A percentile compares a stretch with the other conserved stretches of the same genome.
Conservation (phyloP, 768 basidiomycete genomes). For the Amyloporia xantha region DNA sequence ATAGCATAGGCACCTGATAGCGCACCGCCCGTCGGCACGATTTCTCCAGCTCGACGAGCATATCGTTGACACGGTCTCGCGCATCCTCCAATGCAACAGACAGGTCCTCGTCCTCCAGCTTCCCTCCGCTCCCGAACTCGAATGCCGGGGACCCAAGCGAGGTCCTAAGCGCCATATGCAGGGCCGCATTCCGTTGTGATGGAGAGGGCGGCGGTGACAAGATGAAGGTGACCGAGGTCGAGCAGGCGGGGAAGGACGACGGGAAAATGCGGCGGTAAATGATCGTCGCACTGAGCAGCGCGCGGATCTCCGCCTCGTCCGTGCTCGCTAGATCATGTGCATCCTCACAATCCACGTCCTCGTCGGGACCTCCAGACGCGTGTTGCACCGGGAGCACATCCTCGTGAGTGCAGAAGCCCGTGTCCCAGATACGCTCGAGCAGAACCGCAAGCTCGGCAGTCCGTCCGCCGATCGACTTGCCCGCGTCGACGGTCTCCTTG, state of each 20-base stretch:
- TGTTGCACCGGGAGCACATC: conserved; percentile 17
- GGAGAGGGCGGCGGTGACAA: conserved; percentile 58
- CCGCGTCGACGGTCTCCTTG: conserved; percentile 47
- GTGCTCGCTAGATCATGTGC: conserved; percentile 21
- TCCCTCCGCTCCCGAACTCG: conserved; percentile 27
- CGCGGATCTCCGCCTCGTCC: conserved; percentile 41
- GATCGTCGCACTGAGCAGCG: conserved; percentile 52
- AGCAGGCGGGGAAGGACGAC: conserved; percentile 20
- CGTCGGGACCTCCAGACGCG: conserved; percentile 7
- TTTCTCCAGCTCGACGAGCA: conserved; percentile 39
- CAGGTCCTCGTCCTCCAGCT: conserved; percentile 35
- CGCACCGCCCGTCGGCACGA: conserved; percentile 17
- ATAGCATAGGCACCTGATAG: not conserved
- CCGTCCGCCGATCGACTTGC: conserved; percentile 55
- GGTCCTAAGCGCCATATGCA: conserved; percentile 41
- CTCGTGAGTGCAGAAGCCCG: conserved; percentile 27
- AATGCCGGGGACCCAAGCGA: conserved; percentile 51
- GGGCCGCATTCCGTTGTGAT: conserved; percentile 31
- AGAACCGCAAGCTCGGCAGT: conserved; percentile 45
- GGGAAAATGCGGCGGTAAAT: conserved; percentile 59
- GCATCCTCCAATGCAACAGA: conserved; percentile 59
- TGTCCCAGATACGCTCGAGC: conserved; percentile 53
- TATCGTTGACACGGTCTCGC: conserved; percentile 68
- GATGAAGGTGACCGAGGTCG: conserved; percentile 32
- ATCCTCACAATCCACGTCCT: conserved; percentile 24